phyloP scores from a whole-genome alignment of 371 early-diverging fungal genomes.

The Actinomortierella wolfii region DNA sequence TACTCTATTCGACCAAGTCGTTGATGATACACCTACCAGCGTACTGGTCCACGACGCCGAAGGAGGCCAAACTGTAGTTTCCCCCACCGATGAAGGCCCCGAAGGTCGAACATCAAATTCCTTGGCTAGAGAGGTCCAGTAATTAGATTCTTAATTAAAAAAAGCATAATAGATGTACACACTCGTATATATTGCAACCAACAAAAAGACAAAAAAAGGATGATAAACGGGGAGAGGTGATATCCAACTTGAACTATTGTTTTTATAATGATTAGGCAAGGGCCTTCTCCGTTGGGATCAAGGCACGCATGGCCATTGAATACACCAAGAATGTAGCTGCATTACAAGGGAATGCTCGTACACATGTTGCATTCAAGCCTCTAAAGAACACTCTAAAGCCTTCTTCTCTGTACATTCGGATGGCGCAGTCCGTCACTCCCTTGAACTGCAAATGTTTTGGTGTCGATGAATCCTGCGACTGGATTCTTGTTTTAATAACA shows the following conservation, averaged over 20 bases:
- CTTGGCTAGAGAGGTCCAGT: no score
- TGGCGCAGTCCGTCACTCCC: slow-evolving; percentile 58
- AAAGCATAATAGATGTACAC: no score
- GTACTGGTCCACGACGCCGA: not conserved
- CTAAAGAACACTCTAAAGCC: slow-evolving; percentile 69
- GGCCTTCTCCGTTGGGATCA: slow-evolving; percentile 34
- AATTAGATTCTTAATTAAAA: no score
- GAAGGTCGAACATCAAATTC: slow-evolving; percentile 4
- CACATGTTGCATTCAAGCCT: slow-evolving; percentile 75
- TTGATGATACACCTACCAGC: not conserved
- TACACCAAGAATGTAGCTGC: slow-evolving; percentile 79
- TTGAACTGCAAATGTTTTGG: slow-evolving; percentile 51
- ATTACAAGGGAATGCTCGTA: slow-evolving; percentile 88
- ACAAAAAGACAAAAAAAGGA: not conserved
- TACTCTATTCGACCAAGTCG: not conserved
- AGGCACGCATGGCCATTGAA: slow-evolving; percentile 57
- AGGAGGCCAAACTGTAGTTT: not conserved
- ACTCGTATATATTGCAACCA: no score
- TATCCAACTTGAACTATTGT: no score
- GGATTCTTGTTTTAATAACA: slow-evolving; percentile 82
- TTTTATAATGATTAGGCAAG: slow-evolving; percentile 26
- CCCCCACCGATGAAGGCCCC: not conserved
- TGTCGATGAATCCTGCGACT: slow-evolving; percentile 55
- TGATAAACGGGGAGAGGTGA: not conserved
- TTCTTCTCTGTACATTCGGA: slow-evolving; percentile 58